Evolutionary conservation across 495 filamentous ascomycete genomes (phyloP).

Genomic region (Bryoglossum gracile): DNA sequence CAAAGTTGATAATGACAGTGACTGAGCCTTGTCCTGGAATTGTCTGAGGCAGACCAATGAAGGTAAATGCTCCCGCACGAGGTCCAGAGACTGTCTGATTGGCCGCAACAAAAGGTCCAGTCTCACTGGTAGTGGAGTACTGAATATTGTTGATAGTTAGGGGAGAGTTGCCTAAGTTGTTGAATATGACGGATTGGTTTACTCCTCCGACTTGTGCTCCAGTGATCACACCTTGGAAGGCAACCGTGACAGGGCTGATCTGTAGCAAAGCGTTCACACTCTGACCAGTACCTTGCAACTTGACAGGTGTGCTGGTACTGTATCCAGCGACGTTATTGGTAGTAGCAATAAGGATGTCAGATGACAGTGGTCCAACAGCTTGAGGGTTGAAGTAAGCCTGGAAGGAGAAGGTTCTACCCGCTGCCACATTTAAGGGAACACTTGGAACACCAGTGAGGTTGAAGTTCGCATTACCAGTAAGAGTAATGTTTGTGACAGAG

Average conservation of each 20-base stretch:
- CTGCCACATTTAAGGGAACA: constrained; percentile 30
- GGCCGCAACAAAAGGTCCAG: constrained; percentile 29
- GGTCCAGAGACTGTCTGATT: constrained; percentile 27
- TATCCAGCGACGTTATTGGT: constrained; percentile 30
- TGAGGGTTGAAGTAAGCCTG: constrained; percentile 31
- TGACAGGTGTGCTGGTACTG: constrained; percentile 27
- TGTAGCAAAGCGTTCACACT: constrained; percentile 26
- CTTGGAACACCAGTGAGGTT: constrained; percentile 26
- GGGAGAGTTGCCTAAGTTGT: constrained; percentile 28
- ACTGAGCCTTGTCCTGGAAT: constrained; percentile 27
- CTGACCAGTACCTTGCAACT: constrained; percentile 29
- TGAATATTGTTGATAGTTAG: constrained; percentile 28
- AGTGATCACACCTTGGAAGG: constrained; percentile 34
- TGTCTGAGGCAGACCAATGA: constrained; percentile 31
- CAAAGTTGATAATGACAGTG: constrained; percentile 34
- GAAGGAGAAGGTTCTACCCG: constrained; percentile 34
- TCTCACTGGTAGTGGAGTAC: constrained; percentile 31
- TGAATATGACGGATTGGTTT: constrained; percentile 26
- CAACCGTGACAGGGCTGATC: constrained; percentile 27
- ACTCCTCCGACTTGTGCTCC: constrained; percentile 18
- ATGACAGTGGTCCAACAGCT: constrained; percentile 33
- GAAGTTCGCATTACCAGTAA: constrained; percentile 31
- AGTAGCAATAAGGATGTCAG: constrained; percentile 30
- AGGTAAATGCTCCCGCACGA: constrained; percentile 34
- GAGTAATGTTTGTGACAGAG: constrained; percentile 27